Evolutionary conservation across 2,329 filamentous ascomycete species (phyloP), one percentile per base, ranked within the genome.

Genomic region (Phaeosphaeria sp.): DNA sequence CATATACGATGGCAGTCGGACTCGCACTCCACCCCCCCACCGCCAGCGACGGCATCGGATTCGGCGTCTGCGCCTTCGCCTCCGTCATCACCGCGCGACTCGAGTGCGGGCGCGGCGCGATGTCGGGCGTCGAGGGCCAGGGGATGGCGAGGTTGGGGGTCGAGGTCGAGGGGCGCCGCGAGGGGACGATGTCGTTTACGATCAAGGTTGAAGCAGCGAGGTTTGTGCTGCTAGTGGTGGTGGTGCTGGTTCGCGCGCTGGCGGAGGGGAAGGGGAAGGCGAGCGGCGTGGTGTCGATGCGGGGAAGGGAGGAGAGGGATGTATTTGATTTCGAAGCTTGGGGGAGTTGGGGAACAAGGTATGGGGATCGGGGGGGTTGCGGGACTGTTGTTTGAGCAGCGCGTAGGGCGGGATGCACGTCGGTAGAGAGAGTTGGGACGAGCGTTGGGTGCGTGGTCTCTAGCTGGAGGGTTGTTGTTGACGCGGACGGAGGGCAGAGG

Each of bases 401-500:
- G 15, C 65, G 61, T 13, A 67, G 43, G 2, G 63, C 64, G 3
- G 65, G 67, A 55, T 70, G 64, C 27, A 63, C 25, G 15, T 62
- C 47, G 13, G 59, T 52, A 13, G 54, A 49, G 8, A 17, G 39
- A 33, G 21, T 27, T 30, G 47, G 39, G 51, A 36, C 64, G 58
- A 66, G 52, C 1, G 65, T 61, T 15, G 63, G 61, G 27, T 67
- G 64, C 24, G 55, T 58, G 13, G 59, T 60, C 30, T 65, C 60
- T 4, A 63, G 49, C 9, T 45, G 21, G 13, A 57, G 51, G 6
- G 50, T 60, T 43, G 53, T 46, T 48, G 49, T 57, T 49, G 53
- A 42, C 13, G 50, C 27, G 20, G 44, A 47, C 25, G 48, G 39
- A 2, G n/a, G 52, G 4, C 53, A 50, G 25, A 55, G 27, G 33